phyloP scores from a whole-genome alignment of 2,329 filamentous ascomycete species.

The Metarhizium humberi region DNA sequence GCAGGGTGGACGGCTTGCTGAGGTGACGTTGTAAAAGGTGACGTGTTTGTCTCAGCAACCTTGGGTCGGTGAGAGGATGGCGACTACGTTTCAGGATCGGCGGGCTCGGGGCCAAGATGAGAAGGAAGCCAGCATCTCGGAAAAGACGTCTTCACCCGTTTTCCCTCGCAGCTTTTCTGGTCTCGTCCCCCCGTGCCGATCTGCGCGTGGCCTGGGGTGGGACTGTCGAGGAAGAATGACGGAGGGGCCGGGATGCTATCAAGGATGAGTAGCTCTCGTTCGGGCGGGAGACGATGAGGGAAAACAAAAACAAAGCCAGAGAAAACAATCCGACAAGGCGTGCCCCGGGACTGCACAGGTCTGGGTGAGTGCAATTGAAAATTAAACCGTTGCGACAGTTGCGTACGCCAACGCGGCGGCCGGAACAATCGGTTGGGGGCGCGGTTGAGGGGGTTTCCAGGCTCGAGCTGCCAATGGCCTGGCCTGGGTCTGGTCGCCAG shows the following conservation, averaged over 20 bases:
- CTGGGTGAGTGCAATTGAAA: background rate
- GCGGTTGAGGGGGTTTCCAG: background rate
- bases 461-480: background rate
- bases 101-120: conserved; percentile 5
- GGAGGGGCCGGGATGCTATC: background rate
- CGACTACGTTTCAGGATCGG: background rate
- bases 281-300: background rate
- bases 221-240: no score
- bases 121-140: conserved; percentile 2
- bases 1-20: background rate
- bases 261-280: background rate
- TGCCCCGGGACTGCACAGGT: no score
- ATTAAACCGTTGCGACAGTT: background rate
- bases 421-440: background rate
- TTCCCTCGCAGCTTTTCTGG: background rate
- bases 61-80: background rate
- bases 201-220: no score
- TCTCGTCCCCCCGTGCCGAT: background rate
- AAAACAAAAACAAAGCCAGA: background rate
- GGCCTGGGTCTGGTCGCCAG: background rate
- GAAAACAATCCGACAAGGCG: no score
- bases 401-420: background rate
- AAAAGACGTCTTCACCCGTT: background rate
- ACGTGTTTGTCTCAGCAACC: background rate
- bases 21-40: background rate